Percentiles rank a stretch among this genome's conserved stretches.
These are phyloP conservation scores for Solanum commersonii DNA, from an alignment of 257 asterid species.

Conservation along the genomic window DNA sequence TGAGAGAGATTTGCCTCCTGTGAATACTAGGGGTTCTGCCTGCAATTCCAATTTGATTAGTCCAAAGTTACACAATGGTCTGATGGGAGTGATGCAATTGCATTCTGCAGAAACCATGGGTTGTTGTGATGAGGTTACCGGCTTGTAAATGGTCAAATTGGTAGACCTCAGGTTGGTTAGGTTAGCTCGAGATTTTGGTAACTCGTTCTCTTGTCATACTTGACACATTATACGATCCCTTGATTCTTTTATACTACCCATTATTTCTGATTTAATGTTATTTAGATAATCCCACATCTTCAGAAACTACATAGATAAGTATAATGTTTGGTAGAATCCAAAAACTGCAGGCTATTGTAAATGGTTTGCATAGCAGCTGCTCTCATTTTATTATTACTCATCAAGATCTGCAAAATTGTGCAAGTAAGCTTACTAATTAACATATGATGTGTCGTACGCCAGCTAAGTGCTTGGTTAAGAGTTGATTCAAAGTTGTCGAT, in stretches of 20 bases:
- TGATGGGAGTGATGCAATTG: not conserved
- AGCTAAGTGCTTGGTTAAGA: not conserved
- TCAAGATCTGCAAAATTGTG: not conserved
- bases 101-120: not conserved
- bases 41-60: not conserved
- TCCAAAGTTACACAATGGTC: not conserved
- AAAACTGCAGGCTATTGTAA: not conserved
- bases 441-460: not conserved
- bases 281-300: not conserved
- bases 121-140: not conserved
- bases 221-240: not conserved
- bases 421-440: not conserved
- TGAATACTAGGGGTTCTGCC: not conserved
- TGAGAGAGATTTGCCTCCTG: not conserved
- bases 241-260: not conserved
- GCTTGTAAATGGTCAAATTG: constrained; percentile 1
- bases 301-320: not conserved
- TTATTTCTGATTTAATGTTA: not conserved
- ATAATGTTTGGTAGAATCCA: not conserved
- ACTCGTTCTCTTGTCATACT: not conserved
- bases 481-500: not conserved
- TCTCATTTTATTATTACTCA: not conserved
- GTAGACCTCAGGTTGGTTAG: not conserved
- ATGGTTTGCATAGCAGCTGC: not conserved
- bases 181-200: not conserved